Conservation (phyloP, 1,284 basidiomycete species). For the Apiotrichum domesticum region DNA sequence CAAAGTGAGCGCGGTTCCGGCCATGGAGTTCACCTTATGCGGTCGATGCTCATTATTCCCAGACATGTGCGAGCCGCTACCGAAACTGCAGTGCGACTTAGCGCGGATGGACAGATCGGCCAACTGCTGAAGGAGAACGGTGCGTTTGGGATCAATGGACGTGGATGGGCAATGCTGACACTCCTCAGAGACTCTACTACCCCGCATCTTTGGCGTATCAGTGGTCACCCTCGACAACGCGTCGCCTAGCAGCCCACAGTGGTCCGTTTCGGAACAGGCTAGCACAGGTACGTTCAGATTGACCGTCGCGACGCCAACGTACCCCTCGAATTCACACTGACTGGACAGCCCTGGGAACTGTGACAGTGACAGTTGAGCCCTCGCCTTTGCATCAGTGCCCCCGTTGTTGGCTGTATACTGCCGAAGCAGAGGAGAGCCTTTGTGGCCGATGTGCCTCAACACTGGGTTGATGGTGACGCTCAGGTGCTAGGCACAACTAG, state of each 20-base stretch:
- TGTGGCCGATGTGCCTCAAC: constrained; percentile 55
- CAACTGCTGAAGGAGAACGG: constrained; percentile 19
- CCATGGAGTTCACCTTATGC: background rate
- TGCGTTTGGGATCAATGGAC: constrained; percentile 5
- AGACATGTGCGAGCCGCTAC: constrained; percentile 7
- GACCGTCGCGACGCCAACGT: background rate
- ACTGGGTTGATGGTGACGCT: background rate
- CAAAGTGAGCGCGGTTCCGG: constrained; percentile 26
- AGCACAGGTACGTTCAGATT: constrained; percentile 1
- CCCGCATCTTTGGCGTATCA: constrained; percentile 72
- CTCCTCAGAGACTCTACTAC: constrained; percentile 55
- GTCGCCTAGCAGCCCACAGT: constrained; percentile 40
- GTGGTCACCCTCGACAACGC: constrained; percentile 51
- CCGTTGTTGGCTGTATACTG: constrained; percentile 69
- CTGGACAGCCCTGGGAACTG: constrained; percentile 17
- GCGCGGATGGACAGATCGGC: constrained; percentile 1
- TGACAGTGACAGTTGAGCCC: constrained; percentile 49
- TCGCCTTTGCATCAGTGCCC: constrained; percentile 61
- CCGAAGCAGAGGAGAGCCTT: constrained; percentile 50
- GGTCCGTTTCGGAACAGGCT: constrained; percentile 51
- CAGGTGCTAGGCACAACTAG: no score
- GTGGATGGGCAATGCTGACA: background rate
- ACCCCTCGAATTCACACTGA: background rate
- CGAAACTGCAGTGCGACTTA: constrained; percentile 16
- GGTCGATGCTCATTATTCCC: no score